A percentile compares a stretch with the other conserved stretches of the same genome.
Conservation (phyloP, 345 rosid species). For the Iberis pinnata region DNA sequence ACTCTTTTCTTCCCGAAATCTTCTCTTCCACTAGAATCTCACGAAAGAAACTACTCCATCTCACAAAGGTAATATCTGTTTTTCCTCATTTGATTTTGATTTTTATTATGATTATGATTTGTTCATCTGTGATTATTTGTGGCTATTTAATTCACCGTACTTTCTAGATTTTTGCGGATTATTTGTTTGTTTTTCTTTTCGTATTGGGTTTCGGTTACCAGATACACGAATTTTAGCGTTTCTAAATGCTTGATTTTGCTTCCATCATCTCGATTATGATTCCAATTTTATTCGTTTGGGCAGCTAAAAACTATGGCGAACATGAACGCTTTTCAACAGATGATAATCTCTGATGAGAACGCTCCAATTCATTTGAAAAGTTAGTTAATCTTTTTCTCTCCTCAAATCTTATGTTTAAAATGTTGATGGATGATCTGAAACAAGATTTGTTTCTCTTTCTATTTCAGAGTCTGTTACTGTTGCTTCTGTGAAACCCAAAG, state of each 20-base stretch:
- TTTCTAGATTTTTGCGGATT: not conserved
- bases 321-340: constrained; percentile 22
- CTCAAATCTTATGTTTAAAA: not conserved
- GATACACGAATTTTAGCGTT: constrained; percentile 9
- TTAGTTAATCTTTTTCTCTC: not conserved
- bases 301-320: constrained; percentile 20
- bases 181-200: not conserved
- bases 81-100: not conserved
- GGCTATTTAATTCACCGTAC: too few relatives aligned
- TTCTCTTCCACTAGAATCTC: constrained; percentile 11
- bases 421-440: not conserved
- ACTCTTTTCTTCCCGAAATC: not conserved
- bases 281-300: not conserved
- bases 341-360: constrained; percentile 31
- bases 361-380: constrained; percentile 28
- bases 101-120: not conserved
- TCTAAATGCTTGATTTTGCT: constrained; percentile 3
- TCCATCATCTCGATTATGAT: not conserved
- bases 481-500: constrained; percentile 30
- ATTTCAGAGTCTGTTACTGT: constrained; percentile 22
- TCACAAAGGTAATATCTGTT: not conserved
- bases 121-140: too few relatives aligned
- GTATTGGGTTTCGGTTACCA: not conserved
- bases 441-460: not conserved
- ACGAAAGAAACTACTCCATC: constrained; percentile 5